Base-by-base conservation (phyloP, 2,329 filamentous ascomycete genomes). In the Grosmannia clavigera region DNA sequence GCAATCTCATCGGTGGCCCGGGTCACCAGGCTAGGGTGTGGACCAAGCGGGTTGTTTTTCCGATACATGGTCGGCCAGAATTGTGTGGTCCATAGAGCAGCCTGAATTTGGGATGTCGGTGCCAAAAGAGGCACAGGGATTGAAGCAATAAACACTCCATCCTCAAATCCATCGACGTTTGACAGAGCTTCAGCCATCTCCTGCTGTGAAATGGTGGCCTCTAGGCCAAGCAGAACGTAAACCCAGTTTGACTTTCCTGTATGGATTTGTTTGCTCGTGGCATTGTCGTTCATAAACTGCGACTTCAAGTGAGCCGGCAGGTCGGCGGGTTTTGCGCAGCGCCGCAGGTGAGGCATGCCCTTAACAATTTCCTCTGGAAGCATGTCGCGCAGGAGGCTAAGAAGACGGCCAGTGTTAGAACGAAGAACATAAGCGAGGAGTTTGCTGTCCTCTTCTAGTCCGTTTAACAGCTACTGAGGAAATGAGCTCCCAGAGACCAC, bases 51-150 rank as follows among this genome's bases (percentile, higher is more conserved):
- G 68, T 94, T 94, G 65, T 87, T 92, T 75, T 91, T 91, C 64
- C 89, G 86, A 74, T 94, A 95, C 56, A 92, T 83, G 1, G 86
- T 87, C 14, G 90, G 90, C 90, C 90, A 95, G 71, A 90, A 92
- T 66, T 85, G 79, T 40, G 81, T 76, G 31, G 84, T 86, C 88
- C 88, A 94, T 69, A 82, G 76, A 31, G 81, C 81, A 10, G 90
- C 88, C 70, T 92, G 88, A 48, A 86, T 78, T 65, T 86, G 81
- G 3, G 87, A 92, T 5, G 86, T 90, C 2, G 90, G 90, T 29
- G 88, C 80, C 53, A 90, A 75, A 31, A 86, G 75, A 7, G 90
- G 90, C 14, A 94, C 85, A 0, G 83, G 81, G 59, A 90, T 81
- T 59, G 78, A 79, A 58, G 80, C 77, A 57, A 91, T 73, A 66